These are phyloP conservation scores for Boletus insuetus DNA, from an alignment of 768 basidiomycete genomes.

Conservation along the genomic window DNA sequence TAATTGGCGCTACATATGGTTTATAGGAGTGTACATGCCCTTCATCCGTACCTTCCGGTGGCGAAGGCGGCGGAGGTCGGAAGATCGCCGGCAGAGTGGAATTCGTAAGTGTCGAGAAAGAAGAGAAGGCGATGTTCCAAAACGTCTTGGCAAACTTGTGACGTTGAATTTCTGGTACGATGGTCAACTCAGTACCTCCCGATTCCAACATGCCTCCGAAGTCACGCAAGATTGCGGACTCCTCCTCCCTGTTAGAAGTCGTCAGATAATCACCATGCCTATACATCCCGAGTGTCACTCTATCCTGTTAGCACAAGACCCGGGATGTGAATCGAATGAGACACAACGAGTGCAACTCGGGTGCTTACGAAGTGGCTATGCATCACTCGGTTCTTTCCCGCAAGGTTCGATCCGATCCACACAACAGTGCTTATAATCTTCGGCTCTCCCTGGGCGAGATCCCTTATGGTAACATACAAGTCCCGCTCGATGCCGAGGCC, in stretches of 20 bases:
- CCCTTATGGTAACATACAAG: conserved; percentile 51
- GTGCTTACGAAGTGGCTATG: conserved; percentile 51
- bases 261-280: conserved; percentile 42
- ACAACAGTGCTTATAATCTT: conserved; percentile 54
- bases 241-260: conserved; percentile 37
- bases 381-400: conserved; percentile 45
- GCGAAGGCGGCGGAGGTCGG: conserved; percentile 32
- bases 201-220: conserved; percentile 43
- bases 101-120: conserved; percentile 49
- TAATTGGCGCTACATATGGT: conserved; percentile 40
- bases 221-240: conserved; percentile 44
- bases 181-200: conserved; percentile 46
- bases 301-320: conserved; percentile 29
- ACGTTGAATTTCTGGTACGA: conserved; percentile 61
- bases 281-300: conserved; percentile 53
- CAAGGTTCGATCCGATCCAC: conserved; percentile 52
- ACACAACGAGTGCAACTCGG: neutral
- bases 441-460: conserved; percentile 42
- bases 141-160: conserved; percentile 62
- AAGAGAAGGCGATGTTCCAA: conserved; percentile 59
- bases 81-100: conserved; percentile 51
- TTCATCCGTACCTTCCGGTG: conserved; percentile 2
- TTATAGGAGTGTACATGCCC: conserved; percentile 33
- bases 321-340: neutral
- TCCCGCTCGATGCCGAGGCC: conserved; percentile 63